These are phyloP conservation scores for Penicillium occitanis DNA, from an alignment of 2,329 filamentous ascomycete genomes.

Conservation along the genomic window DNA sequence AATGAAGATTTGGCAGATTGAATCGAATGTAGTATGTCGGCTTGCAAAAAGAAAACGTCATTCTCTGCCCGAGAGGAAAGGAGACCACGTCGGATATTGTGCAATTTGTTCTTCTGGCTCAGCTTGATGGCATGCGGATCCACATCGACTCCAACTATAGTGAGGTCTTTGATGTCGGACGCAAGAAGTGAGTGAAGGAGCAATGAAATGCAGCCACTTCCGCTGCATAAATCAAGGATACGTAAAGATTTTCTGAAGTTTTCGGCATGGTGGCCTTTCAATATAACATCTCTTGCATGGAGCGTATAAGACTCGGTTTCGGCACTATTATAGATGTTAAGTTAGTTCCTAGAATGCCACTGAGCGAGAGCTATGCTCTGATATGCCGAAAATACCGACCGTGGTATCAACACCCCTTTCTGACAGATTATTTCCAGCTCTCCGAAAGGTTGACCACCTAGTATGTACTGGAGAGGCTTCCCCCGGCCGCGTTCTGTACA, in stretches of 20 bases:
- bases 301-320: constrained; percentile 71
- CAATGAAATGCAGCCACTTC: constrained; percentile 85
- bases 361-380: neutral
- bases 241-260: constrained; percentile 44
- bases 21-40: constrained; percentile 40
- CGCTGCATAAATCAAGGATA: constrained; percentile 84
- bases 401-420: constrained; percentile 80
- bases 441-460: constrained; percentile 88
- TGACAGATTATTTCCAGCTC: constrained; percentile 73
- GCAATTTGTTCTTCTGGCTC: constrained; percentile 61
- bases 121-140: constrained; percentile 65
- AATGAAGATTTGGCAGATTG: constrained; percentile 18
- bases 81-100: constrained; percentile 46
- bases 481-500: constrained; percentile 55
- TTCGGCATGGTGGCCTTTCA: constrained; percentile 18
- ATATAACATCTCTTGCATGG: constrained; percentile 54
- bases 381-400: constrained; percentile 40
- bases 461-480: constrained; percentile 81
- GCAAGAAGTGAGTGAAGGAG: constrained; percentile 65
- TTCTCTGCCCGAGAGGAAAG: constrained; percentile 30
- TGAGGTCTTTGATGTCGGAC: constrained; percentile 42
- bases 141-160: constrained; percentile 71
- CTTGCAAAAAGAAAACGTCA: constrained; percentile 49
- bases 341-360: neutral
- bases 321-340: constrained; percentile 40